Percentiles rank a stretch among this genome's conserved stretches.
Evolutionary conservation across 1,284 basidiomycete genomes (phyloP).

Genomic region (Rhodotorula sp.): DNA sequence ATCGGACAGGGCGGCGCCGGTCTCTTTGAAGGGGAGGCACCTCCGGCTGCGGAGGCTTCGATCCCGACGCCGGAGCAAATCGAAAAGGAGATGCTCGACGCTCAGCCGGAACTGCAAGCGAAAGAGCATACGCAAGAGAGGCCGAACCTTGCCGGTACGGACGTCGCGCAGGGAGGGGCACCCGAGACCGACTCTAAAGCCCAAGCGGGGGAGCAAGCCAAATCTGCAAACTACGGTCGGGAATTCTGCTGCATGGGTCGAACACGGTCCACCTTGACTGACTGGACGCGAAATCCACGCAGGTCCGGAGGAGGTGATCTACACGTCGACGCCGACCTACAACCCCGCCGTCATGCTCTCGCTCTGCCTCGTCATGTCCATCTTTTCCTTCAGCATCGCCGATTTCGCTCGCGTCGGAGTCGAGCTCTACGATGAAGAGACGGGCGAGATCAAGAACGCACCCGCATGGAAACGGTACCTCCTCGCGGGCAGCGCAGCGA

Average conservation of each 20-base stretch:
- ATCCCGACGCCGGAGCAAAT: slow-evolving; percentile 10
- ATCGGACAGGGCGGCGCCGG: slow-evolving; percentile 3
- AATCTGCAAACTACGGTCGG: too few species aligned
- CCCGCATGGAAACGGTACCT: slow-evolving; percentile 36
- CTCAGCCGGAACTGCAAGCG: neutral
- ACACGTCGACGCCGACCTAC: slow-evolving; percentile 26
- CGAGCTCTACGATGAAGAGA: slow-evolving; percentile 22
- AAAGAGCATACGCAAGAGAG: neutral
- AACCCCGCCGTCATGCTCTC: slow-evolving; percentile 35
- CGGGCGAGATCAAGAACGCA: slow-evolving; percentile 28
- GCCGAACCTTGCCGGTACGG: slow-evolving; percentile 21
- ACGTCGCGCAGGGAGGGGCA: slow-evolving; percentile 6
- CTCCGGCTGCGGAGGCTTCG: neutral
- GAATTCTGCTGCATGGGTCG: too few species aligned
- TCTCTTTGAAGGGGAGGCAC: slow-evolving; percentile 10
- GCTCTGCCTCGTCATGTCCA: slow-evolving; percentile 23
- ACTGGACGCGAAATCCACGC: neutral
- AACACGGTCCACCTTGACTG: neutral
- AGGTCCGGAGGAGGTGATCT: slow-evolving; percentile 29
- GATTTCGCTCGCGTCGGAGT: slow-evolving; percentile 34
- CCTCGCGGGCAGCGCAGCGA: slow-evolving; percentile 15
- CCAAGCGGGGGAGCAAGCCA: neutral
- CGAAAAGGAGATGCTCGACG: slow-evolving; percentile 19
- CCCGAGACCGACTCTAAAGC: neutral
- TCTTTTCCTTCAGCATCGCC: slow-evolving; percentile 28